Evolutionary conservation across 2,329 filamentous ascomycete genomes (phyloP).

Genomic region (Thelonectria olida): DNA sequence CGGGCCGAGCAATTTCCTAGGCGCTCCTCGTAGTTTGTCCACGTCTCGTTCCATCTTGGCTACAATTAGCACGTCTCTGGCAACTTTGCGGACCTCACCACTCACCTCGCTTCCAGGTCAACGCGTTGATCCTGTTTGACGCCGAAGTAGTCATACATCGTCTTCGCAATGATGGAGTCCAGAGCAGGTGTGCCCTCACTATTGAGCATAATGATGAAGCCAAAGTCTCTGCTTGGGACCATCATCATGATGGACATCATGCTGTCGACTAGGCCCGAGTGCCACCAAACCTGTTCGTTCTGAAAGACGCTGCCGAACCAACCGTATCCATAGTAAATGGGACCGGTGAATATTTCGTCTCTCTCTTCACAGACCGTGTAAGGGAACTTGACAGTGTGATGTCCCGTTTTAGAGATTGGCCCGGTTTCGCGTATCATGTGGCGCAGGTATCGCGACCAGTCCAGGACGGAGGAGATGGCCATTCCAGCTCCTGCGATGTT

Average conservation of each 20-base stretch:
- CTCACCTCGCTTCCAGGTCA: conserved; percentile 26
- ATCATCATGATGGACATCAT: conserved; percentile 41
- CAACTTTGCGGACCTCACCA: background rate
- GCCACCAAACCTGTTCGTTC: conserved; percentile 36
- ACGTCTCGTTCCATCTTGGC: conserved; percentile 13
- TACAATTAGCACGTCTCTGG: conserved; percentile 12
- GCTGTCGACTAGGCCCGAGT: conserved; percentile 34
- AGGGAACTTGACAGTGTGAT: conserved; percentile 37
- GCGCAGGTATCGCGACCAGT: conserved; percentile 49
- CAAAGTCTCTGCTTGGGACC: conserved; percentile 37
- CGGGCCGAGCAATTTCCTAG: conserved; percentile 29
- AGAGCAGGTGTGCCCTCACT: conserved; percentile 19
- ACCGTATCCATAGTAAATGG: conserved; percentile 36
- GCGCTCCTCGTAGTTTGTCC: background rate
- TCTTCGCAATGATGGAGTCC: conserved; percentile 32
- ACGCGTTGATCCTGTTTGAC: conserved; percentile 20
- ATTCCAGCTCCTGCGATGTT: conserved; percentile 47
- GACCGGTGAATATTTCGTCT: conserved; percentile 21
- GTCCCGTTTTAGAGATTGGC: conserved; percentile 39
- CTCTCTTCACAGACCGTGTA: conserved; percentile 26
- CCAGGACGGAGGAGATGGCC: conserved; percentile 50
- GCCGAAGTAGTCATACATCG: conserved; percentile 36
- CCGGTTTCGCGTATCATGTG: conserved; percentile 43
- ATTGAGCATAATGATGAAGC: conserved; percentile 38
- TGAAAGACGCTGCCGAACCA: conserved; percentile 32